These are phyloP conservation scores for Lyophyllum decastes DNA, from an alignment of 768 basidiomycete genomes.

Conservation along the genomic window DNA sequence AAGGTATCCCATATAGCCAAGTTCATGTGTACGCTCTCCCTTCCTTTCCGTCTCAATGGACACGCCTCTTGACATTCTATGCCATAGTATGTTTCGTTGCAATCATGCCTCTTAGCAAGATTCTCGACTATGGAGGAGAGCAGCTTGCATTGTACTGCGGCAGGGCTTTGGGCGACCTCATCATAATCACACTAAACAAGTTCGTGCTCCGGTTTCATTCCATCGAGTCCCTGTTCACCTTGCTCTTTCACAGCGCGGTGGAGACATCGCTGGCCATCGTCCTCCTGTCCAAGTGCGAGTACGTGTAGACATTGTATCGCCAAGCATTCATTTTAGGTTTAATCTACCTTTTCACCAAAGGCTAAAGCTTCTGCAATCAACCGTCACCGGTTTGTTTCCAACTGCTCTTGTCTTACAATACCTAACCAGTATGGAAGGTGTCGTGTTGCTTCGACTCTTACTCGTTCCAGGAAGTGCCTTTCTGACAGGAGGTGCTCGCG, in stretches of 20 bases:
- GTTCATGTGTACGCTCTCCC: constrained; percentile 19
- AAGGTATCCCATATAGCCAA: constrained; percentile 21
- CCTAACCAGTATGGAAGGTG: constrained; percentile 38
- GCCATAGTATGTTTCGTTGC: constrained; percentile 46
- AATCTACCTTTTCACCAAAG: constrained; percentile 27
- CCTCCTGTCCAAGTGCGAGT: constrained; percentile 50
- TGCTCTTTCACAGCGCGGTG: constrained; percentile 34
- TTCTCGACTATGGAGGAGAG: constrained; percentile 54
- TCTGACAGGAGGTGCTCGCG: constrained; percentile 63
- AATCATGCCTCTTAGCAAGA: constrained; percentile 49
- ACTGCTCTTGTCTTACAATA: neutral
- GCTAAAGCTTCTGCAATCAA: constrained; percentile 65
- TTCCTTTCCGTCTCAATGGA: neutral
- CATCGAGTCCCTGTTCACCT: neutral
- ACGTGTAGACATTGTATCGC: constrained; percentile 16
- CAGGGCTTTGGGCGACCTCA: constrained; percentile 48
- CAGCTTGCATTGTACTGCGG: constrained; percentile 53
- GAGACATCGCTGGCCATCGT: constrained; percentile 53
- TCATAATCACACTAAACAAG: constrained; percentile 56
- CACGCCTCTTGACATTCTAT: neutral
- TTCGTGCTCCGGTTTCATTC: constrained; percentile 15
- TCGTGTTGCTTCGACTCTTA: constrained; percentile 69
- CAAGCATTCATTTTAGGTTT: neutral
- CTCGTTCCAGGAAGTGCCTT: constrained; percentile 71
- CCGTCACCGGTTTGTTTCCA: constrained; percentile 54